Conservation (phyloP, 2,329 filamentous ascomycete species). For the Sclerotinia subarctica region DNA sequence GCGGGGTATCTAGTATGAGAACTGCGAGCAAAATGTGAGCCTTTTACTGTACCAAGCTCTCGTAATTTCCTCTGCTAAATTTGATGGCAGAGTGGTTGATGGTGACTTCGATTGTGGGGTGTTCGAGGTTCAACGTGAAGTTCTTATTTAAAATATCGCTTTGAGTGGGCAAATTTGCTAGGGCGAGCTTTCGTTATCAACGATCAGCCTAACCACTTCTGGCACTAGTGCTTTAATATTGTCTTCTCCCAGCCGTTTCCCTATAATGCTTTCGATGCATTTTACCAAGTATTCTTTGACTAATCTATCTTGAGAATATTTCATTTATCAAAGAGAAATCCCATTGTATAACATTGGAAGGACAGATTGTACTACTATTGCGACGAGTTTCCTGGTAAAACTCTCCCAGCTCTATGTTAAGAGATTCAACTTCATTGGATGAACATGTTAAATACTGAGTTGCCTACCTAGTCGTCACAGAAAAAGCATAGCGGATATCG, state of each 20-base stretch:
- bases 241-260: background rate
- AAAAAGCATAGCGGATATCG: background rate
- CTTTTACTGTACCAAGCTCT: slow-evolving; percentile 5
- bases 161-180: slow-evolving; percentile 23
- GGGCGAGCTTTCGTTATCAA: slow-evolving; percentile 15
- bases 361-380: background rate
- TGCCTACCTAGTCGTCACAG: background rate
- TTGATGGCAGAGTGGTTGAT: slow-evolving; percentile 18
- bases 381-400: background rate
- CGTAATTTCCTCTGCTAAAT: background rate
- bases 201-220: slow-evolving; percentile 5
- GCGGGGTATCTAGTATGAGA: slow-evolving; percentile 11
- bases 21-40: slow-evolving; percentile 6
- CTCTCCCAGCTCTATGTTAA: background rate
- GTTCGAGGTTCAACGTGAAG: slow-evolving; percentile 14
- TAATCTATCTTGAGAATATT: background rate
- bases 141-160: slow-evolving; percentile 22
- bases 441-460: background rate
- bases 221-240: slow-evolving; percentile 6
- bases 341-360: background rate
- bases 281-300: background rate
- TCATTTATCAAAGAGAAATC: no score
- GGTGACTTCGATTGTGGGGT: slow-evolving; percentile 17
- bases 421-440: background rate
- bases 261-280: background rate